Evolutionary conservation across 73 alveolate genomes (phyloP).

Genomic region (Halteria grandinella): DNA sequence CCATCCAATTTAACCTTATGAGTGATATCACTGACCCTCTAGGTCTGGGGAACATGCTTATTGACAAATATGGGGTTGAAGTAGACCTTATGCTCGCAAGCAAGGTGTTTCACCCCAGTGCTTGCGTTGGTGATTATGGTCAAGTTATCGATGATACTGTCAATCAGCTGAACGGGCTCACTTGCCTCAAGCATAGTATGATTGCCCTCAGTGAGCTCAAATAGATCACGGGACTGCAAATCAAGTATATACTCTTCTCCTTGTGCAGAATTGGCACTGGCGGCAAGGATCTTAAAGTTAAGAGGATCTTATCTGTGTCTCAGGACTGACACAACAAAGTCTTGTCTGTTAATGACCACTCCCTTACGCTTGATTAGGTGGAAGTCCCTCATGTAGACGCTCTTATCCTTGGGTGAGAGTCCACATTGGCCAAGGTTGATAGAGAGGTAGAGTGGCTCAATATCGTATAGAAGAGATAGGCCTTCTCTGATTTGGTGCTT

Average conservation of each 20-base stretch:
- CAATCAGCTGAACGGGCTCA: conserved; percentile 9
- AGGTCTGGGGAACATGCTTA: neutral
- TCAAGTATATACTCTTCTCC: conserved; percentile 40
- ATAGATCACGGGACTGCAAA: neutral
- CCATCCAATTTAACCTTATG: too few relatives aligned
- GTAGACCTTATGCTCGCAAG: conserved; percentile 41
- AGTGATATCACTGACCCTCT: neutral
- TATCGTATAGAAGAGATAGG: conserved; percentile 26
- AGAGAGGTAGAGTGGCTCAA: conserved; percentile 6
- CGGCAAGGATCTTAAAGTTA: conserved; percentile 5
- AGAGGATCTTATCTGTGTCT: conserved; percentile 28
- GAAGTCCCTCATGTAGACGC: neutral
- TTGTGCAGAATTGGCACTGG: neutral
- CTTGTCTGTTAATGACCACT: conserved; percentile 8
- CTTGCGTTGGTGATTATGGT: neutral
- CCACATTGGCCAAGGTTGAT: conserved; percentile 21
- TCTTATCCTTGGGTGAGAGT: neutral
- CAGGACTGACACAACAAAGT: neutral
- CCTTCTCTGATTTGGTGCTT: conserved; percentile 53
- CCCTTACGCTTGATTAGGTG: conserved; percentile 6
- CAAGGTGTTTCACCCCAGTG: conserved; percentile 6
- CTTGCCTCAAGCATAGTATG: neutral
- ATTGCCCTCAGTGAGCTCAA: conserved; percentile 30
- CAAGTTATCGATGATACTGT: neutral
- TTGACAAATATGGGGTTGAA: conserved; percentile 14